Evolutionary conservation across 116 monocot genomes (phyloP).

Genomic region (Trichopus zeylanicus): DNA sequence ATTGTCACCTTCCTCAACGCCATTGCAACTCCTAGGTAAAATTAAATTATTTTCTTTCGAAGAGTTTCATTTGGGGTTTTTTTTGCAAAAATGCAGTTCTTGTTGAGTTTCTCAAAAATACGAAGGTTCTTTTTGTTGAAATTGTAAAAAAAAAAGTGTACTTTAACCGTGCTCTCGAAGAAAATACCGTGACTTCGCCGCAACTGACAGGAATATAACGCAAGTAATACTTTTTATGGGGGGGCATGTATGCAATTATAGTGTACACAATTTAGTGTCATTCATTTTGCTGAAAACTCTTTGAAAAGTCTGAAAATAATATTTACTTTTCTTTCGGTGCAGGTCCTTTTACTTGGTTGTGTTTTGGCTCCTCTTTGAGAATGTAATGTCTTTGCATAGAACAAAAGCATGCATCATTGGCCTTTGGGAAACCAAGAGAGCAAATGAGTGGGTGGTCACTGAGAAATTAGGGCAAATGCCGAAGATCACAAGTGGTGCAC

Average conservation of each 20-base stretch:
- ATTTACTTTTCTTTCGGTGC: not conserved
- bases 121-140: not conserved
- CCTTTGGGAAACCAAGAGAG: constrained; percentile 10
- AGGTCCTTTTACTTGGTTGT: constrained; percentile 18
- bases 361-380: constrained; percentile 28
- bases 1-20: constrained; percentile 32
- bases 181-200: too few relatives aligned
- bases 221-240: too few relatives aligned
- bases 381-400: constrained; percentile 25
- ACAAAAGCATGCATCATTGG: constrained; percentile 20
- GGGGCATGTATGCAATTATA: too few relatives aligned
- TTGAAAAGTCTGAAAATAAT: not conserved
- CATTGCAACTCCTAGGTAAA: constrained; percentile 33
- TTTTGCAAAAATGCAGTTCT: too few relatives aligned
- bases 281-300: not conserved
- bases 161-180: too few relatives aligned
- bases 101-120: too few relatives aligned
- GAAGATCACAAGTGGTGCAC: constrained; percentile 5
- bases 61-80: too few relatives aligned
- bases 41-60: not conserved
- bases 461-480: constrained; percentile 1
- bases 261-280: not conserved
- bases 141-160: too few relatives aligned
- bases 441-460: constrained; percentile 13
- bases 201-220: too few relatives aligned